Conservation (phyloP, 2,329 filamentous ascomycete species). For the Tympanopsis confertula region DNA sequence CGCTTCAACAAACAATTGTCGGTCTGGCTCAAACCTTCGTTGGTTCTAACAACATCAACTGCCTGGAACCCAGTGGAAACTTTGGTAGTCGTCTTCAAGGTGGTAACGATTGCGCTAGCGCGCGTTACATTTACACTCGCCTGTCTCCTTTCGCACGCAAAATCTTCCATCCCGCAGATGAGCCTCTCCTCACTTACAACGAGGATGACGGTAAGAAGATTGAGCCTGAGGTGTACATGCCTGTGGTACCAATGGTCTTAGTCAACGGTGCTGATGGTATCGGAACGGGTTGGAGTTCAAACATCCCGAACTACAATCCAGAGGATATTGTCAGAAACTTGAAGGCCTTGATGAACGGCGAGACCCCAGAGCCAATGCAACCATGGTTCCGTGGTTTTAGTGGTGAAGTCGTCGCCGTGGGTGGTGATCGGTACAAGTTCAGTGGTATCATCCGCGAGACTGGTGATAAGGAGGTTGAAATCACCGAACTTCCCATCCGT, state of each 20-base stretch:
- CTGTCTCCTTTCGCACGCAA: conserved; percentile 85
- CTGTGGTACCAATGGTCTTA: conserved; percentile 80
- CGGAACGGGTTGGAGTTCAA: conserved; percentile 94
- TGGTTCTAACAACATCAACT: conserved; percentile 95
- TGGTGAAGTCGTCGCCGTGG: conserved; percentile 53
- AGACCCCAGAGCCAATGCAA: conserved; percentile 67
- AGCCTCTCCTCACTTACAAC: conserved; percentile 74
- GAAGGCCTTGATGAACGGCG: conserved; percentile 69
- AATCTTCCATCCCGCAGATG: conserved; percentile 73
- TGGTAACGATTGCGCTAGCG: conserved; percentile 83
- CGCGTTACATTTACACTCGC: conserved; percentile 96
- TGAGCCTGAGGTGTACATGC: conserved; percentile 77
- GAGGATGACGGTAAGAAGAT: conserved; percentile 79
- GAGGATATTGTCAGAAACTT: conserved; percentile 82
- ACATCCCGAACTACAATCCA: conserved; percentile 92
- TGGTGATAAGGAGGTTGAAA: conserved; percentile 70
- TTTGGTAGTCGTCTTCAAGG: conserved; percentile 93
- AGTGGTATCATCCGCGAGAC: conserved; percentile 69
- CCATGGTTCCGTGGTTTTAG: conserved; percentile 97
- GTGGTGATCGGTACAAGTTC: conserved; percentile 73
- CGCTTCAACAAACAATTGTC: conserved; percentile 92
- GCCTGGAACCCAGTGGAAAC: conserved; percentile 89
- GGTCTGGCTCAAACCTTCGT: conserved; percentile 90
- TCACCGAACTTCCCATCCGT: conserved; percentile 85
- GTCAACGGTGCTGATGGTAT: conserved; percentile 97